phyloP scores from a whole-genome alignment of 345 rosid species.

The Pugionium cornutum region DNA sequence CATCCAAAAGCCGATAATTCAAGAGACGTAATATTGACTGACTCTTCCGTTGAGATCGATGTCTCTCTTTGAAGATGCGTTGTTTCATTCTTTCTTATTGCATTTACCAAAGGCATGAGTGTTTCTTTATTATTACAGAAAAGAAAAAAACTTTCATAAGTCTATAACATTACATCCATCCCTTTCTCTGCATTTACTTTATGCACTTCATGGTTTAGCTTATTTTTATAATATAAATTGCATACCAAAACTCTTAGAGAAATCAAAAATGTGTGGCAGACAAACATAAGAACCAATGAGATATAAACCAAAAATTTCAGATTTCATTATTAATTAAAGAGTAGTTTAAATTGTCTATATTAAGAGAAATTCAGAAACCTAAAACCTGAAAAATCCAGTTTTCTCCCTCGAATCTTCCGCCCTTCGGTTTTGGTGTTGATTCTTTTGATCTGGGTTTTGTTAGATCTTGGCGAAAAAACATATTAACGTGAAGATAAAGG shows the following conservation, averaged over 20 bases:
- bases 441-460: not conserved
- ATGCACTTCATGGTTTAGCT: conserved; percentile 36
- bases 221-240: conserved; percentile 1
- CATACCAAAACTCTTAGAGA: conserved; percentile 15
- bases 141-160: too few relatives aligned
- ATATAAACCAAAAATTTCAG: conserved; percentile 28
- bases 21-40: conserved; percentile 60
- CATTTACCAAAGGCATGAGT: too few relatives aligned
- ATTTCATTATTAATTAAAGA: not conserved
- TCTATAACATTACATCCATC: conserved; percentile 18
- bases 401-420: conserved; percentile 27
- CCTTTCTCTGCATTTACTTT: not conserved
- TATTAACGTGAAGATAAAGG: too few relatives aligned
- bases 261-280: conserved; percentile 30
- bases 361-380: conserved; percentile 35
- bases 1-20: conserved; percentile 74
- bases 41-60: conserved; percentile 49
- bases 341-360: conserved; percentile 41
- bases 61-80: conserved; percentile 38
- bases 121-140: too few relatives aligned
- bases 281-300: conserved; percentile 32
- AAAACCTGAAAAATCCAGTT: conserved; percentile 34
- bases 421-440: conserved; percentile 27
- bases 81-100: conserved; percentile 9
- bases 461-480: not conserved